Conservation (phyloP, 1,284 basidiomycete genomes). For the Somion occarium region DNA sequence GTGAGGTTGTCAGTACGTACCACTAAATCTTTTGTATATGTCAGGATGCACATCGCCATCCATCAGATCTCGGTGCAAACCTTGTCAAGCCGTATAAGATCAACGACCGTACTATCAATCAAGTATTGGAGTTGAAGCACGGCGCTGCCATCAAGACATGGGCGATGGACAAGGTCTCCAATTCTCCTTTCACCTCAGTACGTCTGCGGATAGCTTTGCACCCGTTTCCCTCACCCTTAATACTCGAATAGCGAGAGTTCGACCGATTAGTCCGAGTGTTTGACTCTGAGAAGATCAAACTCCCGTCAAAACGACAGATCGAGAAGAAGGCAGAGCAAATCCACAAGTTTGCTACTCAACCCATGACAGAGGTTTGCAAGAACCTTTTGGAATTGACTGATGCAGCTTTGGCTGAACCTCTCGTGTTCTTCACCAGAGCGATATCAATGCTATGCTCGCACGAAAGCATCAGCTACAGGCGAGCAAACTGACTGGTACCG, state of each 20-base stretch:
- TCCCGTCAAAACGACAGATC: slow-evolving; percentile 62
- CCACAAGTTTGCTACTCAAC: slow-evolving; percentile 49
- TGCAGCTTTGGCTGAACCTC: too few relatives aligned
- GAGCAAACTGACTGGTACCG: slow-evolving; percentile 35
- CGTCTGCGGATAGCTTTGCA: slow-evolving; percentile 19
- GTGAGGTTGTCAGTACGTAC: slow-evolving; percentile 68
- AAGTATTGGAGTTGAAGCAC: slow-evolving; percentile 66
- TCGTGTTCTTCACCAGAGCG: slow-evolving; percentile 36
- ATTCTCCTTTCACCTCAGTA: slow-evolving; percentile 57
- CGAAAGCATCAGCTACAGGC: slow-evolving; percentile 55
- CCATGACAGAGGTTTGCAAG: slow-evolving; percentile 68
- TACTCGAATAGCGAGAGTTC: slow-evolving; percentile 66
- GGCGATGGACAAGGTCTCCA: slow-evolving; percentile 80
- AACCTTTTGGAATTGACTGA: slow-evolving; percentile 3
- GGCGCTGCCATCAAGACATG: slow-evolving; percentile 58
- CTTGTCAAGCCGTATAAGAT: slow-evolving; percentile 70
- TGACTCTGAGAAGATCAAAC: slow-evolving; percentile 50
- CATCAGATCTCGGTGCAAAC: slow-evolving; percentile 45
- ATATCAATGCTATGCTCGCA: slow-evolving; percentile 69
- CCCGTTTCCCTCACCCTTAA: neutral
- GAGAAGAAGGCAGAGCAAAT: slow-evolving; percentile 65
- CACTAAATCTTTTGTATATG: neutral
- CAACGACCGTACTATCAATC: slow-evolving; percentile 58
- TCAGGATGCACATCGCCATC: neutral
- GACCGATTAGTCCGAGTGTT: slow-evolving; percentile 50